Percentiles rank a stretch among this genome's conserved stretches.
phyloP scores from a whole-genome alignment of 306 rosid species.

The Hippophae rhamnoides region DNA sequence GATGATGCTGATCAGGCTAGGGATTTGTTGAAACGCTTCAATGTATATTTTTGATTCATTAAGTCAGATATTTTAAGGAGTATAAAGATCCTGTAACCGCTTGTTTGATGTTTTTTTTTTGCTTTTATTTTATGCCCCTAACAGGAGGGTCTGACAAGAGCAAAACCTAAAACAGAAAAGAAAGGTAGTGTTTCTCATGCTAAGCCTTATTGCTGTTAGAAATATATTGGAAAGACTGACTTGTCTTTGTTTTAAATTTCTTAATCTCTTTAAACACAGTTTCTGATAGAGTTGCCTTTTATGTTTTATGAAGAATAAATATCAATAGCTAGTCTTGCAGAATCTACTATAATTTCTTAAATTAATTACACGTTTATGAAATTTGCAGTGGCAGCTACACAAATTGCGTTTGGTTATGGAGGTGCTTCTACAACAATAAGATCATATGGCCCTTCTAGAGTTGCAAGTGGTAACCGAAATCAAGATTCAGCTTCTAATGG shows the following conservation, averaged over 20 bases:
- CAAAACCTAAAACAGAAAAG: conserved; percentile 17
- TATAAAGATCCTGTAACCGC: not conserved
- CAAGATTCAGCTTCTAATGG: conserved; percentile 35
- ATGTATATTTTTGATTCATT: conserved; percentile 22
- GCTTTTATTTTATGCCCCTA: not conserved
- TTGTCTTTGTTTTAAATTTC: too few relatives aligned
- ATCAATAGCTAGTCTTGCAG: not conserved
- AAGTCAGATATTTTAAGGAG: not conserved
- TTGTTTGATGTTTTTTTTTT: not conserved
- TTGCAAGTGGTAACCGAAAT: conserved; percentile 14
- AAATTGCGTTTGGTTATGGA: conserved; percentile 70
- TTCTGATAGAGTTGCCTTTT: not conserved
- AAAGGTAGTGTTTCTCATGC: conserved; percentile 3
- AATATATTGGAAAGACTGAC: too few relatives aligned
- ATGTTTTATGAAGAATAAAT: not conserved
- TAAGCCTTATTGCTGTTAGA: not conserved
- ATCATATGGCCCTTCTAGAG: conserved; percentile 33
- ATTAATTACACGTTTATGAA: not conserved
- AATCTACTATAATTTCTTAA: not conserved
- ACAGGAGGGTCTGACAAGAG: conserved; percentile 7
- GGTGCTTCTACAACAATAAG: conserved; percentile 39
- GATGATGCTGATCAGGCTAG: conserved; percentile 39
- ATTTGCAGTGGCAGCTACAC: conserved; percentile 49
- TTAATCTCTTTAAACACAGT: too few relatives aligned
- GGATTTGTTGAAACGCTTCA: conserved; percentile 44